Base-by-base conservation (phyloP, 768 basidiomycete species). In the Leccinum imitatum region DNA sequence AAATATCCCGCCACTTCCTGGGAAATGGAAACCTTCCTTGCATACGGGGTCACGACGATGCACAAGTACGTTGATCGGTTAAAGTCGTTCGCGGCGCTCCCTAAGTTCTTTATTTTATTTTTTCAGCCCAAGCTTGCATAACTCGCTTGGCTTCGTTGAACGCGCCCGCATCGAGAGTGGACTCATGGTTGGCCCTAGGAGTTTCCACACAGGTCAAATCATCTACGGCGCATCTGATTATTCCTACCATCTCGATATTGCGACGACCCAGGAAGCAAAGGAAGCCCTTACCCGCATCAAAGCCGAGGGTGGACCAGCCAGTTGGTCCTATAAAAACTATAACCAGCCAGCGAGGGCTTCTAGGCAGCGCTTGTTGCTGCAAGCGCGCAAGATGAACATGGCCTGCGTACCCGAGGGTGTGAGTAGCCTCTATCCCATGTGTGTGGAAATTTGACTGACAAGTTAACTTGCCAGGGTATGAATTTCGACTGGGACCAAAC, bases 281-380 rank as follows among this genome's bases (percentile, higher is more conserved):
- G 84, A 87, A 56, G 87, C 87, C 3, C 78, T 91, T 41, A 73
- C 80, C 9, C 82, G 89, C 59, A 84, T 90, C 67, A 89, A 87
- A 63, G 86, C 77, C 4, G 89, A 91, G 69, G 89, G 87, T 33
- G 89, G 89, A 4, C 80, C 84, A 13, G 81, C 83, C 1, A 84
- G 81, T 61, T 87, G 86, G 64, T 90, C 88, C 8, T 90, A 91
- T 70, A 91, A 91, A 74, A 91, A 90, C 63, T 90, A 91, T 64
- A 87, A 87, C 60, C 67, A 87, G 17, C 88, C 89, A 17, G 82
- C 82, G 23, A 79, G 86, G 17, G 87, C 88, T 30, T 86, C 89
- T 15, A 78, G 89, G 14, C 89, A 90, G 67, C 76, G 88, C 33
- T 72, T 90, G 53, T 72, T 90, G 23, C 75, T 81, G 13, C 84